Evolutionary conservation across 192 early-diverging fungal species (phyloP).

Genomic region (Backusella mclennaniae): DNA sequence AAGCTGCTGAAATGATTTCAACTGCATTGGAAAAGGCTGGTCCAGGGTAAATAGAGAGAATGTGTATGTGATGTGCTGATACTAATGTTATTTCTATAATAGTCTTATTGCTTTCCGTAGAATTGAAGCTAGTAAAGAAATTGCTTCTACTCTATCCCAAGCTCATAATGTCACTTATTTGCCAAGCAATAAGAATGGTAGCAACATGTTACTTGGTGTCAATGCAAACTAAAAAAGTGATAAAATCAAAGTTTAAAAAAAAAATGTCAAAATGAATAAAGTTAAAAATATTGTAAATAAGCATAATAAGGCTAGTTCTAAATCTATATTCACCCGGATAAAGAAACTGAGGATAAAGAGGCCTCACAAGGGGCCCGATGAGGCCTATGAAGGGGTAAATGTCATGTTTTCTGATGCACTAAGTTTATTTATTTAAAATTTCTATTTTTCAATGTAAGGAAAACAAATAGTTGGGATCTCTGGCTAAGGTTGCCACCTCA

Average conservation of each 20-base stretch:
- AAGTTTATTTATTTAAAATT: too few relatives aligned
- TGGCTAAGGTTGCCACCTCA: too few relatives aligned
- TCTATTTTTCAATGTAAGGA: too few relatives aligned
- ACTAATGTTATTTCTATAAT: constrained; percentile 24
- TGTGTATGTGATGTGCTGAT: background rate
- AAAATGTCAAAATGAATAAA: too few relatives aligned
- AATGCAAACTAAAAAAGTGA: background rate
- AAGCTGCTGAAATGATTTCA: constrained; percentile 91
- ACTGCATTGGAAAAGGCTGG: constrained; percentile 88
- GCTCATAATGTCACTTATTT: constrained; percentile 91
- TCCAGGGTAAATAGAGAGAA: constrained; percentile 49
- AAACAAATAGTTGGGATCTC: too few relatives aligned
- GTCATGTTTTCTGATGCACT: too few relatives aligned
- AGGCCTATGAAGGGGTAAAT: too few relatives aligned
- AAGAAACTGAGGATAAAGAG: too few relatives aligned
- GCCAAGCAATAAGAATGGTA: constrained; percentile 60
- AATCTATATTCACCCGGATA: too few relatives aligned
- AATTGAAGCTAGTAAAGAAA: constrained; percentile 97
- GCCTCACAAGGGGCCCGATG: too few relatives aligned
- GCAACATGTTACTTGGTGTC: constrained; percentile 77
- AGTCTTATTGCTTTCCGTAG: constrained; percentile 93
- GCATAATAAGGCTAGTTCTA: too few relatives aligned
- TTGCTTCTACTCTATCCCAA: constrained; percentile 81
- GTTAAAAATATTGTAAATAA: too few relatives aligned
- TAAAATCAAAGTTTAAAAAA: background rate